Evolutionary conservation across 1,284 basidiomycete genomes (phyloP), one percentile per base, ranked within the genome.

Genomic region (Golubevia sp.): DNA sequence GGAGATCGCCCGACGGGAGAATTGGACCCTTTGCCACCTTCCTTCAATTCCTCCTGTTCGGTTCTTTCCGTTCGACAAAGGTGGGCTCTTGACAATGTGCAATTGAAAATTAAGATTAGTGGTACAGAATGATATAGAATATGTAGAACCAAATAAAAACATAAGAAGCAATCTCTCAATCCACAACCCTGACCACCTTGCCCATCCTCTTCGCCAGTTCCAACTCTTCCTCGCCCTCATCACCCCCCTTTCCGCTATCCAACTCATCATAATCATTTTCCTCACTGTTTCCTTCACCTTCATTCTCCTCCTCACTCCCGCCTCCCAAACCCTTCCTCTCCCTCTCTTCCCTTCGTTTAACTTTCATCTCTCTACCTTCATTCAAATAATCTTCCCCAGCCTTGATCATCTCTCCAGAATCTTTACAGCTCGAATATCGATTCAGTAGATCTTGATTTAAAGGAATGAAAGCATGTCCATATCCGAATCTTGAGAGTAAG

Each of bases 401-500:
- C 20, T 66, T 56, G 30, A 65, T 59, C 26, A 77, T 67, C 63
- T 79, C 68, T 3, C 58, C 27, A 1, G 69, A 60, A 55, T 63
- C 63, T 8, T 57, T 61, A 55, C 77, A 79, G 1, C 23, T 56
- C 11, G 63, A 59, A 50, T 79, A 79, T 1, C 66, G 64, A 2
- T 66, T 58, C 34, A 79, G 64, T 59, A 71, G 70, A n/a, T 63
- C 58, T 11, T 65, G 60, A 57, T 79, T 79, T 59, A 79, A 61
- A 48, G 64, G 64, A 1, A 74, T 74, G 54, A 79, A 79, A 38
- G 74, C 70, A 44, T 67, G 68, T 24, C 77, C 77, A 74, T 76
- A 79, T 0, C 74, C 74, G 54, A 79, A 79, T 56, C 78, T 79
- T 62, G 66, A 62, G 11, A 79, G 62, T 27, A 79, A 63, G 59